These are phyloP conservation scores for Hericium erinaceus DNA, from an alignment of 768 basidiomycete species.

Conservation along the genomic window DNA sequence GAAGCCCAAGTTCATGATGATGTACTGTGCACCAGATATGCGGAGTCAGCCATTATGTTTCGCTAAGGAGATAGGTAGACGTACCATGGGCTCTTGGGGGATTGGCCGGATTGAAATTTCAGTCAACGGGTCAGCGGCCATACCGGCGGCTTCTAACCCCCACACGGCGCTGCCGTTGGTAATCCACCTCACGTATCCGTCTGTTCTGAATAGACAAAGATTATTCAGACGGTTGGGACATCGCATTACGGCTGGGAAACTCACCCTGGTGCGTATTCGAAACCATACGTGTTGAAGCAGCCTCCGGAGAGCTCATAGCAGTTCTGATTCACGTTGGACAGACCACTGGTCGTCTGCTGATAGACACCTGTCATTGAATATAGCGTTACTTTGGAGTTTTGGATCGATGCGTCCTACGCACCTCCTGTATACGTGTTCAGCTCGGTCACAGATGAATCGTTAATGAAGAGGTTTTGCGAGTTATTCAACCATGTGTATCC, in stretches of 20 bases:
- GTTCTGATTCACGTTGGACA: constrained; percentile 53
- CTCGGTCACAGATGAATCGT: constrained; percentile 40
- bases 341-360: constrained; percentile 74
- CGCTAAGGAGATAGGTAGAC: constrained; percentile 10
- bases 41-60: neutral
- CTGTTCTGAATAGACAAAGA: constrained; percentile 22
- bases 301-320: constrained; percentile 58
- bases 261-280: constrained; percentile 60
- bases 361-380: constrained; percentile 18
- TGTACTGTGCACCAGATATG: constrained; percentile 44
- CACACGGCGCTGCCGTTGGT: constrained; percentile 57
- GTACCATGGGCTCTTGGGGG: constrained; percentile 80
- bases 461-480: constrained; percentile 47
- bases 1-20: constrained; percentile 81
- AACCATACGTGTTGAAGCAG: constrained; percentile 73
- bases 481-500: constrained; percentile 62
- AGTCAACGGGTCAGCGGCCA: constrained; percentile 51
- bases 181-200: constrained; percentile 75
- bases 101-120: constrained; percentile 61
- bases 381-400: neutral
- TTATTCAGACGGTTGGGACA: constrained; percentile 8
- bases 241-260: constrained; percentile 22
- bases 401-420: constrained; percentile 9
- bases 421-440: constrained; percentile 65
- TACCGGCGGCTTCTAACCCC: constrained; percentile 62